Evolutionary conservation across 306 rosid genomes (phyloP).

Genomic region (Castanea mollissima): DNA sequence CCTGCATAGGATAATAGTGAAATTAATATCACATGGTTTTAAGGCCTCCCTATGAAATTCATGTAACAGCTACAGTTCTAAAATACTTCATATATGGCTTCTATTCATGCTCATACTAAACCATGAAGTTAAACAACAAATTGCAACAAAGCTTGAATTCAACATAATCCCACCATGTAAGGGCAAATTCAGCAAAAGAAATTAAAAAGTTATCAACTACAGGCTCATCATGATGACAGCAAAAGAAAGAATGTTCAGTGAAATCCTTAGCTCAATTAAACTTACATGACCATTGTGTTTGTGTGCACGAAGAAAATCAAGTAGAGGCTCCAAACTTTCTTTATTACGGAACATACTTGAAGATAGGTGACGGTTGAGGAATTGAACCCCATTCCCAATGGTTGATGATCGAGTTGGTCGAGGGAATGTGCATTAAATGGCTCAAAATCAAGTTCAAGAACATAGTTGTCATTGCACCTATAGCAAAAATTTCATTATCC

Average conservation of each 20-base stretch:
- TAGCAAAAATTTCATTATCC: no score
- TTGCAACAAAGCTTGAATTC: no score
- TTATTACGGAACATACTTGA: slow-evolving; percentile 80
- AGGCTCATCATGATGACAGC: no score
- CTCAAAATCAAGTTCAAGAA: slow-evolving; percentile 88
- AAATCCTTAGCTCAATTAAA: slow-evolving; percentile 9
- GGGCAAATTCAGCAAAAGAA: no score
- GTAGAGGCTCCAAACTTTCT: slow-evolving; percentile 76
- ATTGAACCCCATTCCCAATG: slow-evolving; percentile 96
- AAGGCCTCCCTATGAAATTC: no score
- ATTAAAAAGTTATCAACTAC: no score
- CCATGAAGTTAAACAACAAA: no score
- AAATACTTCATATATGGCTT: no score
- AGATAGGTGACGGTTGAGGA: slow-evolving; percentile 95
- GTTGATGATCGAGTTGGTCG: slow-evolving; percentile 84
- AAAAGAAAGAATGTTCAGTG: no score
- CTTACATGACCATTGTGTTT: slow-evolving; percentile 77
- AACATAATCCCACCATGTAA: no score
- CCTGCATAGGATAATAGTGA: slow-evolving; percentile 41
- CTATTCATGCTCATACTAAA: no score
- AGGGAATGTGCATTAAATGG: slow-evolving; percentile 88
- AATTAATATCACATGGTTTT: not conserved
- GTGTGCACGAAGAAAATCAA: slow-evolving; percentile 85
- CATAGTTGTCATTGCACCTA: slow-evolving; percentile 44
- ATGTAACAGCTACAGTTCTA: no score